phyloP scores from a whole-genome alignment of 2,329 filamentous ascomycete genomes.

The Hypomyces rosellus region DNA sequence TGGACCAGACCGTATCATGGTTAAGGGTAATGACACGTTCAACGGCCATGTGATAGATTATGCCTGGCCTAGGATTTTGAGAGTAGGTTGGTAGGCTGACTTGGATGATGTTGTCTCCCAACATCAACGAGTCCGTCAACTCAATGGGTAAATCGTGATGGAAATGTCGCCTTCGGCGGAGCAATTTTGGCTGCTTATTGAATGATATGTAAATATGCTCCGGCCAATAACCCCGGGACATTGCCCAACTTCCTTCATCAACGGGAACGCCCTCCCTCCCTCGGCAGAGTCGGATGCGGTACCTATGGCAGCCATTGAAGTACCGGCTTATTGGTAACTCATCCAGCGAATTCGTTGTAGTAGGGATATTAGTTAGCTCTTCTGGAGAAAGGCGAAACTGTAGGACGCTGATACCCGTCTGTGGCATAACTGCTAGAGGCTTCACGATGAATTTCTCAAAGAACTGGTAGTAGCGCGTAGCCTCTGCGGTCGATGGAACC shows the following conservation, averaged over 20 bases:
- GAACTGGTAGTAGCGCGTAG: slow-evolving; percentile 49
- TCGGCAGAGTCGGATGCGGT: slow-evolving; percentile 62
- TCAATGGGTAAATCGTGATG: slow-evolving; percentile 72
- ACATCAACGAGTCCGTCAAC: slow-evolving; percentile 53
- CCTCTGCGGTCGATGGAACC: slow-evolving; percentile 19
- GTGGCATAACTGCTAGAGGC: slow-evolving; percentile 36
- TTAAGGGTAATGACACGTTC: slow-evolving; percentile 58
- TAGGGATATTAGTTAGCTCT: slow-evolving; percentile 30
- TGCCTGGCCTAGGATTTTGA: slow-evolving; percentile 19
- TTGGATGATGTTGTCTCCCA: slow-evolving; percentile 57
- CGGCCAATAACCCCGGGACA: slow-evolving; percentile 64
- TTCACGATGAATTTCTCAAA: slow-evolving; percentile 44
- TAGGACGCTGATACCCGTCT: slow-evolving; percentile 35
- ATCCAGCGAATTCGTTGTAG: slow-evolving; percentile 16
- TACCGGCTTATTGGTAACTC: slow-evolving; percentile 34
- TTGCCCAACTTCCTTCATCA: slow-evolving; percentile 53
- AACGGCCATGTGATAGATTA: slow-evolving; percentile 56
- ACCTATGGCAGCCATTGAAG: slow-evolving; percentile 49
- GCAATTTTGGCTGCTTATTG: slow-evolving; percentile 52
- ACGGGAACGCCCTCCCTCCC: slow-evolving; percentile 8
- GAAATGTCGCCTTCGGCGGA: slow-evolving; percentile 64
- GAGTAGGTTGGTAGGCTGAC: slow-evolving; percentile 36
- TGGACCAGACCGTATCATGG: slow-evolving; percentile 37
- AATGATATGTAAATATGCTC: slow-evolving; percentile 60
- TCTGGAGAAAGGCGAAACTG: slow-evolving; percentile 39